phyloP scores from a whole-genome alignment of 257 asterid genomes.

The Nemophila menziesii region DNA sequence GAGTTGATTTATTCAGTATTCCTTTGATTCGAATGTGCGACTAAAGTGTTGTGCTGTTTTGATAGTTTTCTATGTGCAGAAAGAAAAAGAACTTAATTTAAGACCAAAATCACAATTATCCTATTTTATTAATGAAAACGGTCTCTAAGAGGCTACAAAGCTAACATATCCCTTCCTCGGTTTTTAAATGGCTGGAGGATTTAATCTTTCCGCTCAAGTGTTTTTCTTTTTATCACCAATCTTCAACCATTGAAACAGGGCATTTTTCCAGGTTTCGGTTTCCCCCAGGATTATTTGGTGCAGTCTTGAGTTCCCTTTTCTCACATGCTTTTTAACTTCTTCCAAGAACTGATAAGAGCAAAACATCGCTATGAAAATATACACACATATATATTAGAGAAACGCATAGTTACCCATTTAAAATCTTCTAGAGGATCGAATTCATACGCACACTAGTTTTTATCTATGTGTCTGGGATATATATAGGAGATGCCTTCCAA shows the following conservation, averaged over 20 bases:
- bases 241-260: constrained; percentile 53
- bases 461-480: constrained; percentile 19
- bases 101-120: too few species aligned
- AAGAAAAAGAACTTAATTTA: too few species aligned
- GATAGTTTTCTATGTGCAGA: too few species aligned
- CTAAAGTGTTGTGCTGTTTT: too few species aligned
- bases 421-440: constrained; percentile 57
- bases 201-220: constrained; percentile 11
- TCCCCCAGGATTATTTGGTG: constrained; percentile 6
- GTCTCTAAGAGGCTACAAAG: too few species aligned
- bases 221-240: constrained; percentile 34
- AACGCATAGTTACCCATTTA: constrained; percentile 26
- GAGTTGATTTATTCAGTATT: too few species aligned
- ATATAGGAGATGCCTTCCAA: constrained; percentile 28
- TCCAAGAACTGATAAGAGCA: constrained; percentile 37
- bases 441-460: constrained; percentile 22
- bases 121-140: too few species aligned
- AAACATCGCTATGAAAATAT: background rate
- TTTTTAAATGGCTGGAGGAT: constrained; percentile 13
- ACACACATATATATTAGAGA: background rate
- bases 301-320: constrained; percentile 8
- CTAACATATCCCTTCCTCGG: constrained; percentile 23
- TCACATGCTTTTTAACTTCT: constrained; percentile 41
- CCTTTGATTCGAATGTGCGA: too few species aligned
- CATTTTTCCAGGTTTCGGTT: constrained; percentile 40